These are phyloP conservation scores for Pecoramyces ruminantium DNA, from an alignment of 192 early-diverging fungal genomes.

Conservation along the genomic window DNA sequence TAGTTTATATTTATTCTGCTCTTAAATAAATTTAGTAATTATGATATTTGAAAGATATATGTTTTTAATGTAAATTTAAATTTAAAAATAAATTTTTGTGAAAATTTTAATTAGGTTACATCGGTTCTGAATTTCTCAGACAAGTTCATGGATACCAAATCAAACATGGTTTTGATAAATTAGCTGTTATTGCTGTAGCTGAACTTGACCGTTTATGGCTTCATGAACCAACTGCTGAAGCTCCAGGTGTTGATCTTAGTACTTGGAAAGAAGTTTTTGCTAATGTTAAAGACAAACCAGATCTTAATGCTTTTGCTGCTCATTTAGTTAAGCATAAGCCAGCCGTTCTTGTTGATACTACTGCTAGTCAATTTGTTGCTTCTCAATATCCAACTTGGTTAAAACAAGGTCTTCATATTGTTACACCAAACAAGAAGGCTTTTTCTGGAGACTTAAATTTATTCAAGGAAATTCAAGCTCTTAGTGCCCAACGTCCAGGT, in stretches of 20 bases:
- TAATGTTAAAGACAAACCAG: neutral
- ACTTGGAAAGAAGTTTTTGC: constrained; percentile 1
- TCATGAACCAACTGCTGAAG: neutral
- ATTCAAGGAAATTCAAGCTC: constrained; percentile 53
- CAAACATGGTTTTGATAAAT: neutral
- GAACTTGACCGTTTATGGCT: neutral
- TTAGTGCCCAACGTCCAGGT: neutral
- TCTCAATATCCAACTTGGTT: constrained; percentile 71
- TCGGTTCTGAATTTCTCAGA: constrained; percentile 2
- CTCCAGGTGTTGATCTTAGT: neutral
- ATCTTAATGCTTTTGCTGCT: neutral
- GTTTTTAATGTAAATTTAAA: no score
- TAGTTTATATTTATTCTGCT: no score
- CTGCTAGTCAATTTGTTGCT: constrained; percentile 25
- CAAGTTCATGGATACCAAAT: neutral
- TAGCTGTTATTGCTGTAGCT: constrained; percentile 2
- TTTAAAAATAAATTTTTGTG: no score
- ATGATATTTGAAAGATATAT: no score
- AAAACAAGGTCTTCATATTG: constrained; percentile 57
- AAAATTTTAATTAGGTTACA: neutral
- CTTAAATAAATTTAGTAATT: no score
- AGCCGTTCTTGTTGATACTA: neutral
- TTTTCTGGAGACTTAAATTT: constrained; percentile 61
- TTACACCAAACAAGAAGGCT: constrained; percentile 97
- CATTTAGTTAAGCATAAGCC: neutral